Evolutionary conservation across 306 rosid species (phyloP).

Genomic region (Begonia fuchsioides): DNA sequence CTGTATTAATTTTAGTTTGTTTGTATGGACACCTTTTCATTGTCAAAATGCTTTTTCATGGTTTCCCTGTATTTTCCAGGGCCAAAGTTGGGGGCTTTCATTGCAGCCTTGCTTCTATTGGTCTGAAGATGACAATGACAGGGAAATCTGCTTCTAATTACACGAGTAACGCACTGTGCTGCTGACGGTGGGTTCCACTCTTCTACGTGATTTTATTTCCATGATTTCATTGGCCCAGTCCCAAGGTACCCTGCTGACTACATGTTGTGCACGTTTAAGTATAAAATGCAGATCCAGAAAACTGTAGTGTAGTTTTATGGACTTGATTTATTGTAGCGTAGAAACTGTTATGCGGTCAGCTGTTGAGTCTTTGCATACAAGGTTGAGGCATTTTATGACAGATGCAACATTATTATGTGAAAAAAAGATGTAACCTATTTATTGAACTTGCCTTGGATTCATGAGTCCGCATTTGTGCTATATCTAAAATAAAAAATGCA

Average conservation of each 20-base stretch:
- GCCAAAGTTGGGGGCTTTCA: constrained; percentile 33
- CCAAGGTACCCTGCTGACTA: too few relatives aligned
- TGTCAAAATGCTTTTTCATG: constrained; percentile 8
- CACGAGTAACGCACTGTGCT: not conserved
- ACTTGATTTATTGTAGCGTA: too few relatives aligned
- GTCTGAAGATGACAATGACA: constrained; percentile 17
- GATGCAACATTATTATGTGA: too few relatives aligned
- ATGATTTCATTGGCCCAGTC: not conserved
- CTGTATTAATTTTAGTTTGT: constrained; percentile 4
- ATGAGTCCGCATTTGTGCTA: constrained; percentile 3
- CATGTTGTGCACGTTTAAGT: too few relatives aligned
- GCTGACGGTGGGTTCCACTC: not conserved
- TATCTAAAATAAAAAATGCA: not conserved
- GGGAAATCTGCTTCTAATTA: constrained; percentile 10
- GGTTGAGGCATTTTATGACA: too few relatives aligned
- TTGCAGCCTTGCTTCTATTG: constrained; percentile 33
- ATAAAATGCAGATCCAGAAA: too few relatives aligned
- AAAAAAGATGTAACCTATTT: too few relatives aligned
- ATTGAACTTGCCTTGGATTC: constrained; percentile 2
- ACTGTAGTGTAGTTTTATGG: too few relatives aligned
- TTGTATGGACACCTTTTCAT: too few relatives aligned
- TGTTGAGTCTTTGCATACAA: too few relatives aligned
- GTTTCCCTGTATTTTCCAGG: constrained; percentile 29
- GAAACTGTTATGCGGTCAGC: too few relatives aligned
- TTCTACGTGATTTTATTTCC: constrained; percentile 4